A percentile compares a stretch with the other conserved stretches of the same genome.
Conservation (phyloP, 805 yeast species). For the Zygosaccharomyces rouxii region DNA sequence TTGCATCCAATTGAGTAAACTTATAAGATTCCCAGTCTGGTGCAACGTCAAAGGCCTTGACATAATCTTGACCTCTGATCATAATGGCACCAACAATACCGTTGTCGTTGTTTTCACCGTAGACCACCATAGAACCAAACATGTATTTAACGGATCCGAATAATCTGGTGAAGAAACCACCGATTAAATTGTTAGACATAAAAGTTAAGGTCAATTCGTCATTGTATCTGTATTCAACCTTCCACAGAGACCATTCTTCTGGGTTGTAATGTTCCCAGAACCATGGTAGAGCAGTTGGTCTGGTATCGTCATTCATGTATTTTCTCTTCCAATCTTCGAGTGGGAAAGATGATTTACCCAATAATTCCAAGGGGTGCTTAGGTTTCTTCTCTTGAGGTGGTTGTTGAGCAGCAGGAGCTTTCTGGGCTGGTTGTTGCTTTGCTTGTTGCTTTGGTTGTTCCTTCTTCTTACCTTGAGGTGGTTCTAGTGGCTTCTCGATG, state of each 20-base stretch:
- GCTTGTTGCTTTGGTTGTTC: constrained; percentile 37
- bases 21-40: constrained; percentile 97
- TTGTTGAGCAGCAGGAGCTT: constrained; percentile 31
- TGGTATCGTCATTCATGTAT: constrained; percentile 94
- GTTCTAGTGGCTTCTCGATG: constrained; percentile 54
- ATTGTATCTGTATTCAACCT: constrained; percentile 91
- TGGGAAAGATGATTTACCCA: constrained; percentile 60
- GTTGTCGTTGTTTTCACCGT: constrained; percentile 95
- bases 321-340: constrained; percentile 91
- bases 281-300: constrained; percentile 88
- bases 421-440: constrained; percentile 40
- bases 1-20: constrained; percentile 77
- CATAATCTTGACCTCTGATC: constrained; percentile 86
- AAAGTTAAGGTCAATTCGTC: constrained; percentile 93
- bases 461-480: constrained; percentile 68
- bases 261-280: constrained; percentile 93
- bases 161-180: constrained; percentile 95
- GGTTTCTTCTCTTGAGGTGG: constrained; percentile 60
- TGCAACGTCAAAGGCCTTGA: constrained; percentile 93
- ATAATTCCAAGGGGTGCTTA: constrained; percentile 83
- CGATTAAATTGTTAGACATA: constrained; percentile 95
- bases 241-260: constrained; percentile 89
- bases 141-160: constrained; percentile 82
- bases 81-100: constrained; percentile 92
- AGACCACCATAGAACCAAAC: constrained; percentile 87